Conservation (phyloP, 2,329 filamentous ascomycete genomes). For the Nothopassalora personata region DNA sequence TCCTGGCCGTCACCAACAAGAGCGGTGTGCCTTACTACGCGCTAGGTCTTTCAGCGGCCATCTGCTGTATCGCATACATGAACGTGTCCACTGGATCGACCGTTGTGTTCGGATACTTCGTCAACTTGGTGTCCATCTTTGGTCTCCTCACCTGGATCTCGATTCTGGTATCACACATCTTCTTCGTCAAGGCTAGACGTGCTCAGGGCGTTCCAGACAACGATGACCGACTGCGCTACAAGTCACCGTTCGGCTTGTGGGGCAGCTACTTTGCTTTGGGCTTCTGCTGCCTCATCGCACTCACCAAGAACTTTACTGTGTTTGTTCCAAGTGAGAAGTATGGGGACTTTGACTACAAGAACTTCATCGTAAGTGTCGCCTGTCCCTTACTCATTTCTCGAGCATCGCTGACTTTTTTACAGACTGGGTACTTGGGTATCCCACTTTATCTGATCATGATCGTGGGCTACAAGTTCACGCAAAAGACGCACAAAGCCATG, state of each 20-base stretch:
- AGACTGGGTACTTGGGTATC: conserved; percentile 64
- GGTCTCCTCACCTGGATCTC: conserved; percentile 46
- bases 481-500: conserved; percentile 52
- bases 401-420: not conserved
- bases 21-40: conserved; percentile 66
- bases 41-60: conserved; percentile 55
- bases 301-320: conserved; percentile 78
- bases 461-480: conserved; percentile 58
- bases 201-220: conserved; percentile 44
- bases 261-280: conserved; percentile 64
- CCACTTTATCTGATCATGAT: conserved; percentile 64
- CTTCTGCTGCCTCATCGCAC: conserved; percentile 66
- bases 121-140: conserved; percentile 38
- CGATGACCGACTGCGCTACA: conserved; percentile 43
- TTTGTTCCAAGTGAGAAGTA: conserved; percentile 52
- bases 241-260: conserved; percentile 64
- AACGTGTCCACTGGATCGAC: conserved; percentile 40
- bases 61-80: conserved; percentile 55
- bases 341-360: conserved; percentile 64
- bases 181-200: conserved; percentile 42
- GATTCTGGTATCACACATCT: conserved; percentile 46
- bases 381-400: not conserved
- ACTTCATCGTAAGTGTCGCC: conserved; percentile 51
- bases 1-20: conserved; percentile 66
- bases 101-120: conserved; percentile 45